Percentiles rank a stretch among this genome's conserved stretches.
Evolutionary conservation across 768 basidiomycete species (phyloP).

Genomic region (Leucocoprinus sp.): DNA sequence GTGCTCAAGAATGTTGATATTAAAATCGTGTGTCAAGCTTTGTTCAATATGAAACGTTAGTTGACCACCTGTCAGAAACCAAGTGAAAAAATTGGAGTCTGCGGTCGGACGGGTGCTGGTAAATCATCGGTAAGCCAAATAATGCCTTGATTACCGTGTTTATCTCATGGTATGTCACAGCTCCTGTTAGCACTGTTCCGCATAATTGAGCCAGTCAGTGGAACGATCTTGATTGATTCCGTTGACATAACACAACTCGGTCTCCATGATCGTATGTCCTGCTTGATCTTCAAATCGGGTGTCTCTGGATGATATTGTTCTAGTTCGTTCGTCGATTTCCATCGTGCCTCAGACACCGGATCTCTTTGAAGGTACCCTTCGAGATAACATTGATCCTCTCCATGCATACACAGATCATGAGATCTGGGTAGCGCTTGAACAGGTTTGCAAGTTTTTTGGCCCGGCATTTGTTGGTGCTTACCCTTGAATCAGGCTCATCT

Average conservation of each 20-base stretch:
- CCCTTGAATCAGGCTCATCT: constrained; percentile 43
- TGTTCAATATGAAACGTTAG: background rate
- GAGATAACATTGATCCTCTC: constrained; percentile 87
- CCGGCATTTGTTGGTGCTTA: background rate
- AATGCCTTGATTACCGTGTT: background rate
- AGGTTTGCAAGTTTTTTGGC: constrained; percentile 26
- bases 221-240: constrained; percentile 64
- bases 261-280: constrained; percentile 51
- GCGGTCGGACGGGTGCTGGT: constrained; percentile 75
- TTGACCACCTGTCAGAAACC: constrained; percentile 40
- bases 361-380: constrained; percentile 63
- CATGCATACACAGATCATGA: constrained; percentile 66
- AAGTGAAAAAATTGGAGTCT: constrained; percentile 85
- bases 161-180: constrained; percentile 20
- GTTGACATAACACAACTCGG: constrained; percentile 74
- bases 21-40: constrained; percentile 41
- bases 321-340: constrained; percentile 71
- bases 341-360: constrained; percentile 82
- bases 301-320: background rate
- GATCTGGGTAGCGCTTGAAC: constrained; percentile 82
- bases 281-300: background rate
- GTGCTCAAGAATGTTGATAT: constrained; percentile 74
- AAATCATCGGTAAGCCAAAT: constrained; percentile 56
- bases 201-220: constrained; percentile 62
- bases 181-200: constrained; percentile 68